These are phyloP conservation scores for Euptelea pleiosperma DNA, from an alignment of 164 flowering plant species.

Conservation along the genomic window DNA sequence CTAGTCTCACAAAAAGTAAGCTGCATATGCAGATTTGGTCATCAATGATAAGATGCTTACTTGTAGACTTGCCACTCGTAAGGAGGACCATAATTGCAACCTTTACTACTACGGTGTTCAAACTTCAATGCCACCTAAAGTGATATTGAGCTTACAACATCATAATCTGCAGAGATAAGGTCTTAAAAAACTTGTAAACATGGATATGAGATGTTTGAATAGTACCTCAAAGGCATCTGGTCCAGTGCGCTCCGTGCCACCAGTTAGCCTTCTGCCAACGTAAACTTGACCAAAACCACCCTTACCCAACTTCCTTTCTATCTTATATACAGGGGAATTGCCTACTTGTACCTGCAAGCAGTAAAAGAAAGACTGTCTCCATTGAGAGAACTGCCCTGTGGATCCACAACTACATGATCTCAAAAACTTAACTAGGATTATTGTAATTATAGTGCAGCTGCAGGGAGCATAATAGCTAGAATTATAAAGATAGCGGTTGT, in stretches of 20 bases:
- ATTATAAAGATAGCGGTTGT: too few species aligned
- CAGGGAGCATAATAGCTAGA: too few species aligned
- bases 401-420: background rate
- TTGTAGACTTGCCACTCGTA: slow-evolving; percentile 96
- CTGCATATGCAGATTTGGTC: background rate
- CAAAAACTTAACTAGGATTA: background rate
- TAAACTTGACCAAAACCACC: slow-evolving; percentile 98
- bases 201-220: background rate
- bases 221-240: slow-evolving; percentile 80
- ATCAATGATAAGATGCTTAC: slow-evolving; percentile 31
- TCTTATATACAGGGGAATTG: slow-evolving; percentile 70
- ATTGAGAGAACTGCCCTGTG: background rate
- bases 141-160: background rate
- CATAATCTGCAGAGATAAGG: background rate
- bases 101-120: slow-evolving; percentile 90
- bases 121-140: slow-evolving; percentile 81
- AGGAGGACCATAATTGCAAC: slow-evolving; percentile 92
- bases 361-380: slow-evolving; percentile 5
- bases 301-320: slow-evolving; percentile 83
- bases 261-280: slow-evolving; percentile 68
- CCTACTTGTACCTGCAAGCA: slow-evolving; percentile 77
- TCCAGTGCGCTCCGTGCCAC: slow-evolving; percentile 72
- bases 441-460: too few species aligned
- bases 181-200: background rate
- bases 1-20: background rate